phyloP scores from a whole-genome alignment of 192 early-diverging fungal genomes.

The Dimargaris cristalligena region DNA sequence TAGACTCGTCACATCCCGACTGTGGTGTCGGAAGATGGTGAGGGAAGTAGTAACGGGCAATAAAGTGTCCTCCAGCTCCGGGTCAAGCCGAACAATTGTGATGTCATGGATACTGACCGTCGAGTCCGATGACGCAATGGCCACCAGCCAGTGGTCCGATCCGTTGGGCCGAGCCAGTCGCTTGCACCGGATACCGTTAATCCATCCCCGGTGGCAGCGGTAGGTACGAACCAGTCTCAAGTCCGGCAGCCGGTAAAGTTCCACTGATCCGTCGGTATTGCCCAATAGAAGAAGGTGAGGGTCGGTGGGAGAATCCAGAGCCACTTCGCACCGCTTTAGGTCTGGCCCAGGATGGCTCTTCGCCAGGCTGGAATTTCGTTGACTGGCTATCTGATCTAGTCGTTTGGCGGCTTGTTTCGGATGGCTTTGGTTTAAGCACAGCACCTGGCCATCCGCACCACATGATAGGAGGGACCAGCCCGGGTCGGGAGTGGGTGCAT shows the following conservation, averaged over 20 bases:
- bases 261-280: slow-evolving; percentile 8
- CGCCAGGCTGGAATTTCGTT: not conserved
- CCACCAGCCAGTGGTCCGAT: not conserved
- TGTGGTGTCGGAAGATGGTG: not conserved
- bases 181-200: slow-evolving; percentile 1
- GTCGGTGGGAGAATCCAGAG: not conserved
- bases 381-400: not conserved
- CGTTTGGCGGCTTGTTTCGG: not conserved
- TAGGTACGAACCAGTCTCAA: not conserved
- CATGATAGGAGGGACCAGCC: not conserved
- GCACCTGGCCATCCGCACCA: not conserved
- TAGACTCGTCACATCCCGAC: not conserved
- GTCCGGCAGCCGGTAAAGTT: slow-evolving; percentile 2
- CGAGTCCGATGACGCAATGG: not conserved
- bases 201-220: slow-evolving; percentile 6
- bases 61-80: not conserved
- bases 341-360: not conserved
- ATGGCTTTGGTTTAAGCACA: not conserved
- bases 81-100: not conserved
- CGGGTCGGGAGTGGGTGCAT: no score
- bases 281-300: not conserved
- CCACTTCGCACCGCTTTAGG: not conserved
- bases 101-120: not conserved
- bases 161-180: not conserved
- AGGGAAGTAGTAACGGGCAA: not conserved